phyloP scores from a whole-genome alignment of 2,329 filamentous ascomycete species.

The Cryphonectria radicalis region DNA sequence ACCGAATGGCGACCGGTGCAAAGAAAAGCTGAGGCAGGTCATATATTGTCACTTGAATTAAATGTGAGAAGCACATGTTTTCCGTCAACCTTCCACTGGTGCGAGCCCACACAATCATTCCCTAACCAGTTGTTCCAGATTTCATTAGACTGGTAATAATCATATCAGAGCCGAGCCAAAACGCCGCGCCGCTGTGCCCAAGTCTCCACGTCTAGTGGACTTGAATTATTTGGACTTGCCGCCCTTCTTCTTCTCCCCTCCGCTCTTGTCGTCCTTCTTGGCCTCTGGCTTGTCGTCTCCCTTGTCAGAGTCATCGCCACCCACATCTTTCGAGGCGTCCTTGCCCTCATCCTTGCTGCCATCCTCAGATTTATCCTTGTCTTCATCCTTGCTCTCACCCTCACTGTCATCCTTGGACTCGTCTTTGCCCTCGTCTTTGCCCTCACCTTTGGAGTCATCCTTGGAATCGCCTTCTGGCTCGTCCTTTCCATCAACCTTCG shows the following conservation, averaged over 20 bases:
- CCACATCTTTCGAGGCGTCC: neutral
- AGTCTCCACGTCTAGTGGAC: neutral
- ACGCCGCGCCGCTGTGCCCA: neutral
- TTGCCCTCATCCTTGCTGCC: conserved; percentile 22
- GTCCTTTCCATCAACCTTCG: conserved; percentile 22
- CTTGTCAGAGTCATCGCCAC: neutral
- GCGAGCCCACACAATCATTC: neutral
- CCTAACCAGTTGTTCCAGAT: neutral
- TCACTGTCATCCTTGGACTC: conserved; percentile 25
- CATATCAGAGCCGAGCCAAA: neutral
- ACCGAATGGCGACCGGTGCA: neutral
- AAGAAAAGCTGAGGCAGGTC: neutral
- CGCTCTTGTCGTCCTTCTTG: conserved; percentile 29
- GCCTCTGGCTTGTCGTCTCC: conserved; percentile 32
- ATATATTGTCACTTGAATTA: neutral
- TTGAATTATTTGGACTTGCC: conserved; percentile 20
- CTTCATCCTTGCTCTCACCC: conserved; percentile 25
- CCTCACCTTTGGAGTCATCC: conserved; percentile 21
- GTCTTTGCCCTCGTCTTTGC: conserved; percentile 23
- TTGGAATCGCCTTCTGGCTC: conserved; percentile 21
- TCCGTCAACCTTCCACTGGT: neutral
- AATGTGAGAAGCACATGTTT: neutral
- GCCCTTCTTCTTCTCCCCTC: conserved; percentile 25
- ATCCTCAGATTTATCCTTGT: conserved; percentile 24
- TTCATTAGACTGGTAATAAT: neutral